These are phyloP conservation scores for Corynespora cassiicola DNA, from an alignment of 2,329 filamentous ascomycete species.

Conservation along the genomic window DNA sequence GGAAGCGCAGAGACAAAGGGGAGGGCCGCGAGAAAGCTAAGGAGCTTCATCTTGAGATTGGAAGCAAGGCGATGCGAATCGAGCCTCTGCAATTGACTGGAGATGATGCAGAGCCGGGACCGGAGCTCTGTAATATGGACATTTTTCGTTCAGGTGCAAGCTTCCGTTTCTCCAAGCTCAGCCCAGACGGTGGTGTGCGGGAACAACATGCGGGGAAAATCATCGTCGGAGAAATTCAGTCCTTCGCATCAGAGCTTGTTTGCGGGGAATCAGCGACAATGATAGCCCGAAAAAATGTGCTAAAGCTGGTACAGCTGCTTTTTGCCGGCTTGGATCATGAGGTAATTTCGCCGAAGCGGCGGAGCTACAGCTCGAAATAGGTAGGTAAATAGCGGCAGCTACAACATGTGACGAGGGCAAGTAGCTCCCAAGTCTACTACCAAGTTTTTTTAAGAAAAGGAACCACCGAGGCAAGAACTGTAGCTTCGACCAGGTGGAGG, in stretches of 20 bases:
- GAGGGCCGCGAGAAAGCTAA: conserved; percentile 28
- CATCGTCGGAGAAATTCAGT: conserved; percentile 29
- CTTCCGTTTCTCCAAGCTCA: too few species aligned
- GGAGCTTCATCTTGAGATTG: conserved; percentile 37
- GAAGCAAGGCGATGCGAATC: conserved; percentile 1
- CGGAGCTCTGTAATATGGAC: too few species aligned
- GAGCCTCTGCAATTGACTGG: conserved; percentile 6
- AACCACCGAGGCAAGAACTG: too few species aligned
- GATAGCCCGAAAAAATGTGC: conserved; percentile 22
- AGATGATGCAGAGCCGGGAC: conserved; percentile 6
- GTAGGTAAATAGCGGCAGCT: too few species aligned
- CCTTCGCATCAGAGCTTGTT: too few species aligned
- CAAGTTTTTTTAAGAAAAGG: too few species aligned
- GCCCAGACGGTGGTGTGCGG: too few species aligned
- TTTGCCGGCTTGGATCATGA: conserved; percentile 21
- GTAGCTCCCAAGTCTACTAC: too few species aligned
- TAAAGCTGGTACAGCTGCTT: conserved; percentile 11
- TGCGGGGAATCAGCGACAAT: conserved; percentile 24
- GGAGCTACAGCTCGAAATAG: conserved; percentile 6
- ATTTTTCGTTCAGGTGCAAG: too few species aligned
- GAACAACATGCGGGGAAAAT: too few species aligned
- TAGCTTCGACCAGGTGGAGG: too few species aligned
- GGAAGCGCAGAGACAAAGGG: conserved; percentile 29
- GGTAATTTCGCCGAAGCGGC: conserved; percentile 11
- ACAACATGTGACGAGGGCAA: too few species aligned